Evolutionary conservation across 257 asterid genomes (phyloP).

Genomic region (Cruciata laevipes): DNA sequence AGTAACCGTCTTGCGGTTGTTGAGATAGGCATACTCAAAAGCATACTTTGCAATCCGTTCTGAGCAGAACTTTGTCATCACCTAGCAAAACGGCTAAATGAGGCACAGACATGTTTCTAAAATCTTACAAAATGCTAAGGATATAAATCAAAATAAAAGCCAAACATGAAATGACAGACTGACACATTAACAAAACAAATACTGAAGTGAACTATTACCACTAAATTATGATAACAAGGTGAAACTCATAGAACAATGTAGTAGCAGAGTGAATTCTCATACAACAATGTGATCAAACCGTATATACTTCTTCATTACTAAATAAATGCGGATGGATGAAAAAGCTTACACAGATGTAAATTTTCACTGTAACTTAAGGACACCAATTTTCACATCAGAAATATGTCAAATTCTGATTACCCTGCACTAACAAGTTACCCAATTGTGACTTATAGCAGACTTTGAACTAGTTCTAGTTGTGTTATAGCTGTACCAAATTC

Average conservation of each 20-base stretch:
- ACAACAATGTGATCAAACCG: too few species aligned
- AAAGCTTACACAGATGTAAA: neutral
- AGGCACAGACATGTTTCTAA: slow-evolving; percentile 20
- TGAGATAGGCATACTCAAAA: slow-evolving; percentile 95
- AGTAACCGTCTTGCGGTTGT: slow-evolving; percentile 88
- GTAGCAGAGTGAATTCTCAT: too few species aligned
- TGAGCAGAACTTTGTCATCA: slow-evolving; percentile 94
- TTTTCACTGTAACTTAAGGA: too few species aligned
- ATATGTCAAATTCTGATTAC: neutral
- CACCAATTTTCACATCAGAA: neutral
- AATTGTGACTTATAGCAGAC: too few species aligned
- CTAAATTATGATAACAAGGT: neutral
- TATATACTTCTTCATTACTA: neutral
- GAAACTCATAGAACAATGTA: neutral
- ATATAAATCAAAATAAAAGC: neutral
- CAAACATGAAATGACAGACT: too few species aligned
- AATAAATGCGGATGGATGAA: too few species aligned
- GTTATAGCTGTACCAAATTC: neutral
- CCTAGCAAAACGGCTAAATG: slow-evolving; percentile 45
- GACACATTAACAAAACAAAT: neutral
- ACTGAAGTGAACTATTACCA: too few species aligned
- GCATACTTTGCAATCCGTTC: slow-evolving; percentile 95
- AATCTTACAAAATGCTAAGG: neutral
- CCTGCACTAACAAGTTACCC: neutral
- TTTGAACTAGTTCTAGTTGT: too few species aligned